These are phyloP conservation scores for Cyclostephanos tholiformis DNA, from an alignment of 108 stramenopile species.

Conservation along the genomic window DNA sequence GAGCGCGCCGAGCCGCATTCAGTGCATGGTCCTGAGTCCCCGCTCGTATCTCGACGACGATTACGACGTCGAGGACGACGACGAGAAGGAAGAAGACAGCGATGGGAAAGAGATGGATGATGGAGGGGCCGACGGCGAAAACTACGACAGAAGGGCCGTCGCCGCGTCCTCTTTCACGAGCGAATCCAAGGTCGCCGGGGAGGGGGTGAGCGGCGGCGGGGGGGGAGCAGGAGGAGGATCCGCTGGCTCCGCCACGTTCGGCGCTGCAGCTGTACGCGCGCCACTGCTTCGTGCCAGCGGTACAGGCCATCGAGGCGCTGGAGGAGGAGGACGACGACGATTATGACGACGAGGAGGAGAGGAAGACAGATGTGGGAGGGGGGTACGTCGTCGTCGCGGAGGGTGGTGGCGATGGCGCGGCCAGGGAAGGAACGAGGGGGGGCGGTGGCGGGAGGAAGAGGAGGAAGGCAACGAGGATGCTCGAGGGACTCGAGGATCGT, in stretches of 20 bases:
- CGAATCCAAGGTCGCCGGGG: slow-evolving; percentile 16
- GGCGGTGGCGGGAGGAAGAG: background rate
- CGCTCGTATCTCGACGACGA: slow-evolving; percentile 30
- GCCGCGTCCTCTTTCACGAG: background rate
- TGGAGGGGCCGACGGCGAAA: background rate
- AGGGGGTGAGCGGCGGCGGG: slow-evolving; percentile 13
- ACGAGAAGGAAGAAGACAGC: background rate
- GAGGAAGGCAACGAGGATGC: slow-evolving; percentile 27
- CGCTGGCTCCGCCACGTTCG: slow-evolving; percentile 41
- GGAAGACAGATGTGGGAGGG: slow-evolving; percentile 7
- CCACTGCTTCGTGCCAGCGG: slow-evolving; percentile 79
- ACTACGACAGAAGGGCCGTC: background rate
- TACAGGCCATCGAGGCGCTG: slow-evolving; percentile 50
- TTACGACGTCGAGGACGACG: slow-evolving; percentile 22
- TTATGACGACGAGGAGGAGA: slow-evolving; percentile 4
- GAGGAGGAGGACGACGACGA: slow-evolving; percentile 34
- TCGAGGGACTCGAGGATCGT: slow-evolving; percentile 68
- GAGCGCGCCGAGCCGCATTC: slow-evolving; percentile 22
- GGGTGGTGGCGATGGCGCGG: background rate
- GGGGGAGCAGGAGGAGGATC: slow-evolving; percentile 7
- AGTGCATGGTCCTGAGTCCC: slow-evolving; percentile 53
- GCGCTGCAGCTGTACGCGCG: slow-evolving; percentile 76
- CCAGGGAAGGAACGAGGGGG: background rate
- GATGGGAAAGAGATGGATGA: background rate
- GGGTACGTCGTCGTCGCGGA: slow-evolving; percentile 3